Evolutionary conservation across 179 eudicot genomes (phyloP).

Genomic region (Heliamphora ciliata): DNA sequence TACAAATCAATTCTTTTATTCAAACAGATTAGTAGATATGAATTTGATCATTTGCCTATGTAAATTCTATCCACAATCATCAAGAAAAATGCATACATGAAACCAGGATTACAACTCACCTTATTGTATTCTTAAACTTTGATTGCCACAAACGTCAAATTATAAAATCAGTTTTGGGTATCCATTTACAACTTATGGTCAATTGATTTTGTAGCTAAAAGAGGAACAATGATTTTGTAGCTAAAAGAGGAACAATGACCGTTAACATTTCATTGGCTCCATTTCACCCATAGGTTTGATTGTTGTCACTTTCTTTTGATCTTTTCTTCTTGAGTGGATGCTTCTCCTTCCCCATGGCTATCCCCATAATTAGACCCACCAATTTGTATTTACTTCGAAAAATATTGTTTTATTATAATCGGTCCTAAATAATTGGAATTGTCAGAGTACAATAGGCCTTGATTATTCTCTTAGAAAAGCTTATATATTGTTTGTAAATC

Average conservation of each 20-base stretch:
- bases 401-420: neutral
- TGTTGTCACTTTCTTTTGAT: neutral
- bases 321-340: neutral
- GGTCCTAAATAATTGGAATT: neutral
- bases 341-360: neutral
- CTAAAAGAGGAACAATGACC: neutral
- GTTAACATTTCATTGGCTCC: neutral
- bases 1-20: no score
- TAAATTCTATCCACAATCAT: no score
- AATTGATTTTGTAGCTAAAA: neutral
- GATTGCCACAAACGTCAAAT: neutral
- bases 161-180: neutral
- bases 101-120: no score
- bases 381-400: neutral
- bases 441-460: neutral
- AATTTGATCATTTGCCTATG: no score
- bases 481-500: no score
- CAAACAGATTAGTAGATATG: no score
- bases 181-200: neutral
- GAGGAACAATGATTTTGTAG: neutral
- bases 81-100: no score
- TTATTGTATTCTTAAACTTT: no score
- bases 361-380: neutral
- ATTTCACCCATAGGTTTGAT: neutral
- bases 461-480: neutral